Percentiles rank a stretch among this genome's conserved stretches.
phyloP scores from a whole-genome alignment of 2,329 filamentous ascomycete genomes.

The Colletotrichum sp. region DNA sequence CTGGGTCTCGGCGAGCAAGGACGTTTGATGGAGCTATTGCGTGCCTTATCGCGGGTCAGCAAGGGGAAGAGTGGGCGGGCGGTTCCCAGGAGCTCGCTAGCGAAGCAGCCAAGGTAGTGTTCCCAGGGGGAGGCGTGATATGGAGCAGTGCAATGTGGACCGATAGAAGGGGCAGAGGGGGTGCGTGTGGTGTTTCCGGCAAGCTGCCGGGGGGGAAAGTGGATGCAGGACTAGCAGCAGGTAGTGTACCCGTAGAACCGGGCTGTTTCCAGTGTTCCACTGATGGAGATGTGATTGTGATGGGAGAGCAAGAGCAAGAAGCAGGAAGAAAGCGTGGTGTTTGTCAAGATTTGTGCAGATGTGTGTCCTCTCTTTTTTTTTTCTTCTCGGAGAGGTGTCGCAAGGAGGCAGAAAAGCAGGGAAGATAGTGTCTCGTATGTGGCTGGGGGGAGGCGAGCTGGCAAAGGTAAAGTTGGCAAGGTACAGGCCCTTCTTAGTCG shows the following conservation, averaged over 20 bases:
- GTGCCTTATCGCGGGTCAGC: slow-evolving; percentile 23
- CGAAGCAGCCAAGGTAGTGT: slow-evolving; percentile 18
- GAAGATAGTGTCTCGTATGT: slow-evolving; percentile 28
- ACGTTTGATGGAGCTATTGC: slow-evolving; percentile 20
- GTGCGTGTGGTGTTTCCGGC: slow-evolving; percentile 14
- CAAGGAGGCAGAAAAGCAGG: slow-evolving; percentile 28
- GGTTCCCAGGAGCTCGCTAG: slow-evolving; percentile 16
- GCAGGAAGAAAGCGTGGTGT: not conserved
- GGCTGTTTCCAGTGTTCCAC: slow-evolving; percentile 14
- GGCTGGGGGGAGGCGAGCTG: slow-evolving; percentile 24
- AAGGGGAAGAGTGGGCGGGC: slow-evolving; percentile 21
- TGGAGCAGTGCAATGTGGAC: slow-evolving; percentile 11
- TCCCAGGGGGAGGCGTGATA: slow-evolving; percentile 15
- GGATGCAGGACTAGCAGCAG: slow-evolving; percentile 12
- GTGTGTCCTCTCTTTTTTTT: not conserved
- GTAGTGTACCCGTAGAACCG: slow-evolving; percentile 5
- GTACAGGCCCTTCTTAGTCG: not conserved
- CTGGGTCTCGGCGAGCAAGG: slow-evolving; percentile 19
- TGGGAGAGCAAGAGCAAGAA: not conserved
- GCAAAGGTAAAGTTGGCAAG: not conserved
- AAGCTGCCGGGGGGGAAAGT: slow-evolving; percentile 7
- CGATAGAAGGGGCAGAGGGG: slow-evolving; percentile 11
- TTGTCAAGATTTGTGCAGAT: not conserved
- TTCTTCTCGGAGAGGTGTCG: slow-evolving; percentile 6
- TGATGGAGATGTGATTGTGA: not conserved